phyloP scores from a whole-genome alignment of 139 green algal genomes.

The Bryopsis sp. region DNA sequence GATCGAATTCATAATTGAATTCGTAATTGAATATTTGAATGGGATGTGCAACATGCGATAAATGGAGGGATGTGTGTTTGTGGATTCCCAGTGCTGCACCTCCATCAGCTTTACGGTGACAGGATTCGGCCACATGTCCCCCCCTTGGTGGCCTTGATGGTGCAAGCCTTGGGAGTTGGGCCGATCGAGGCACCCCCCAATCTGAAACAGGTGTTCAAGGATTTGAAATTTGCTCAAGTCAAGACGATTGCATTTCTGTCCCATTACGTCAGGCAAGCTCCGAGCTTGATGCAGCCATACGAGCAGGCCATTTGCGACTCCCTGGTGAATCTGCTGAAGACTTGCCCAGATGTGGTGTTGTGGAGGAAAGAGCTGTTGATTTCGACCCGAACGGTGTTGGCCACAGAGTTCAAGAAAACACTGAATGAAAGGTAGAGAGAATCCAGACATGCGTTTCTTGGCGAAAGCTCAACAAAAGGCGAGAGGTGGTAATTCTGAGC shows the following conservation, averaged over 20 bases:
- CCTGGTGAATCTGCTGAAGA: slow-evolving; percentile 42
- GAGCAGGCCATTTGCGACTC: slow-evolving; percentile 31
- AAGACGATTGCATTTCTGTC: slow-evolving; percentile 43
- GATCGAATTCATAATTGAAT: not conserved
- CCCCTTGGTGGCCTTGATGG: slow-evolving; percentile 21
- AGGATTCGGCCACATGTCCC: slow-evolving; percentile 20
- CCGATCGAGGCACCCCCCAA: slow-evolving; percentile 25
- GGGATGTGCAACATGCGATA: too few species aligned
- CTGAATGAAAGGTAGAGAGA: slow-evolving; percentile 17
- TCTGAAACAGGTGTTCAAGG: slow-evolving; percentile 10
- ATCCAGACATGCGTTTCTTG: not conserved
- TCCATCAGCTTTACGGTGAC: slow-evolving; percentile 12
- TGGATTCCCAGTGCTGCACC: slow-evolving; percentile 2
- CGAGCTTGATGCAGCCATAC: slow-evolving; percentile 32
- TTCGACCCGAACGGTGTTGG: slow-evolving; percentile 56
- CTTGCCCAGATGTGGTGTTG: slow-evolving; percentile 55
- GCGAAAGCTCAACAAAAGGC: slow-evolving; percentile 16
- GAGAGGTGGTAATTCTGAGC: slow-evolving; percentile 8
- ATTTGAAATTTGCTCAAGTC: slow-evolving; percentile 20
- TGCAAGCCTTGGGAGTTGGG: slow-evolving; percentile 34
- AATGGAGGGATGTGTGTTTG: too few species aligned
- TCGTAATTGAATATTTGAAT: slow-evolving; percentile 20
- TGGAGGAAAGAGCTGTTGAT: slow-evolving; percentile 79
- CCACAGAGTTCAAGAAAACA: slow-evolving; percentile 44
- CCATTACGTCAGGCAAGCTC: slow-evolving; percentile 20